Evolutionary conservation across 768 basidiomycete genomes (phyloP), one percentile per base, ranked within the genome.

Genomic region (Mrakia blollopis): DNA sequence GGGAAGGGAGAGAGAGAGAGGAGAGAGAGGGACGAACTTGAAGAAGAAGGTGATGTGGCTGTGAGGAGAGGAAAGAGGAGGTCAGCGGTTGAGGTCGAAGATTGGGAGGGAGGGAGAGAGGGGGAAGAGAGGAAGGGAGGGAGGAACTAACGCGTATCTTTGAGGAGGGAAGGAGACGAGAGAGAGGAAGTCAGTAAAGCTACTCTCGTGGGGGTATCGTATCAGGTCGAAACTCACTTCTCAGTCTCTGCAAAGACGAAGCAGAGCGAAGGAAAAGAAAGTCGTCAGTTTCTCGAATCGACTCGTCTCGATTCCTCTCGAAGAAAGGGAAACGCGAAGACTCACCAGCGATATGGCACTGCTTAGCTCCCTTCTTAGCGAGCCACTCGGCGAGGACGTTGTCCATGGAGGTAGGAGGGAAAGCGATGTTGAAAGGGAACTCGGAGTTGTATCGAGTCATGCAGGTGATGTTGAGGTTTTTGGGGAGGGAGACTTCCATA

Each of bases 381-480:
- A 97, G 87, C 91, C 92, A 94, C 82, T 97, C 94, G 0, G 94
- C 94, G 23, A 98, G 88, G 67, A 97, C 94, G 83, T 98, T 94
- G 78, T 90, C 91, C 94, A 96, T 96, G 10, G 86, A 86, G 81
- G 93, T 92, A 18, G 94, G 94, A n/a, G 94, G 93, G 88, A 94
- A 97, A 6, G 94, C 93, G 25, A 93, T 87, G 23, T 88, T 81
- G 88, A 97, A 96, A 3, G 92, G 90, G 87, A 92, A 97, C 79
- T 93, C 92, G 75, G 89, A 85, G 81, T 94, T 98, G 86, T 98
- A 98, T 21, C 88, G 87, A 13, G 94, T 93, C 95, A 98, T 97
- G 1, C 94, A 94, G 16, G 92, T 91, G 80, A 96, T 94, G 82
- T 90, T 84, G 21, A 98, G 87, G 80, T 92, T 87, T 80, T 90